Evolutionary conservation across 2,329 filamentous ascomycete species (phyloP), one percentile per base, ranked within the genome.

Genomic region (Alternaria sp.): DNA sequence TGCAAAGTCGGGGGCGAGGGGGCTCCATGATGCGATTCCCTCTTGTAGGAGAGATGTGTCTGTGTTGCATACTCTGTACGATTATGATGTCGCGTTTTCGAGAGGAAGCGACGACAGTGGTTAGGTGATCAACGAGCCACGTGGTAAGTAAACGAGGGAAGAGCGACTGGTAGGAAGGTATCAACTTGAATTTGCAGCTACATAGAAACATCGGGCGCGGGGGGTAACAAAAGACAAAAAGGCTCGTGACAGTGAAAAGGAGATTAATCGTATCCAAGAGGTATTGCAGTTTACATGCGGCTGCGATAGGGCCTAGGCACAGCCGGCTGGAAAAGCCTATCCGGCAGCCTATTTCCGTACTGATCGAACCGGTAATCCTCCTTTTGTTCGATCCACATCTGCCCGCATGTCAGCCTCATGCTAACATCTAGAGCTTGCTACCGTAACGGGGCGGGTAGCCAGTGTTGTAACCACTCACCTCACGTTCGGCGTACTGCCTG

Each of bases 331-430:
- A 76, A 70, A 52, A 66, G 67, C 28, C 68, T 63, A 27, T 77
- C 74, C 18, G 75, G 75, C 57, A 78, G 62, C 50, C 67, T 66
- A 48, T 78, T 78, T 22, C 75, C 75, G 55, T 78, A 78, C 66
- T 77, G 60, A 56, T 78, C 75, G 57, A 70, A 73, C 25, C 74
- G 65, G 50, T 71, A 76, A 58, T 78, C 74, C 59, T 77, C 70
- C 69, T 75, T 76, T 63, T 78, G 65, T 61, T 78, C 75, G 56
- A 78, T 68, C 75, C 75, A 78, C 51, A 76, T 64, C 75, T 77
- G 62, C 44, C 46, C 18, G 27, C 34, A 59, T 59, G 63, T 60
- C 52, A 56, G 58, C 54, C 54, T 48, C 54, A n/a, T 48, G 27
- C 56, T 22, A 62, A 54, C 60, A 65, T 45, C 30, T 58, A 60